These are phyloP conservation scores for Lachancea meyersii DNA, from an alignment of 805 yeast genomes.

Conservation along the genomic window DNA sequence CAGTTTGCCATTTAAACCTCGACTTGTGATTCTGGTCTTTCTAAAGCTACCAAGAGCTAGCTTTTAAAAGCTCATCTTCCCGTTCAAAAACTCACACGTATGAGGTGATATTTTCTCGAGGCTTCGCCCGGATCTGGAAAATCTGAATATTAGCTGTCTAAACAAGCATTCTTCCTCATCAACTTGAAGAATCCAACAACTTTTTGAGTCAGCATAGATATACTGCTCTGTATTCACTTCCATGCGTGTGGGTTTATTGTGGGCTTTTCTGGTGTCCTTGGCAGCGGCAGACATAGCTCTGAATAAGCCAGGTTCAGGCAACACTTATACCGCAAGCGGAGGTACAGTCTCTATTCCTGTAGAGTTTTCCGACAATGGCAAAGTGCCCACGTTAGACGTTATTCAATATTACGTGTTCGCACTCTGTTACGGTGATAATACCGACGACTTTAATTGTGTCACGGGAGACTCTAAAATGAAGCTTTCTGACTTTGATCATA, in stretches of 20 bases:
- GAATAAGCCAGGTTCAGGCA: slow-evolving; percentile 20
- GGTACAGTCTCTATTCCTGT: slow-evolving; percentile 29
- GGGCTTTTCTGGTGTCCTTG: slow-evolving; percentile 6
- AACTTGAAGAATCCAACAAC: background rate
- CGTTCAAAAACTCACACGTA: background rate
- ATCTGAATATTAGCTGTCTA: background rate
- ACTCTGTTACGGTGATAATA: slow-evolving; percentile 65
- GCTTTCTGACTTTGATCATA: background rate
- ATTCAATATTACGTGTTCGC: slow-evolving; percentile 44
- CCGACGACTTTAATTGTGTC: slow-evolving; percentile 36
- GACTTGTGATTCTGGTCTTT: too few species aligned
- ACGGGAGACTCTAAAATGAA: background rate
- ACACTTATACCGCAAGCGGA: slow-evolving; percentile 19
- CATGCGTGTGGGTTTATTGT: slow-evolving; percentile 4
- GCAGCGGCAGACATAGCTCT: slow-evolving; percentile 22
- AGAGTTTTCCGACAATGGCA: slow-evolving; percentile 54
- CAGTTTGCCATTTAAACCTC: too few species aligned
- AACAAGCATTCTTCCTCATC: slow-evolving; percentile 1
- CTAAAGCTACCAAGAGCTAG: too few species aligned
- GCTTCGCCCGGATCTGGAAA: slow-evolving; percentile 1
- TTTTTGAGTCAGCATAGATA: too few species aligned
- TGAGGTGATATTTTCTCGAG: background rate
- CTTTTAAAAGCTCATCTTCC: too few species aligned
- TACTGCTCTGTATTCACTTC: too few species aligned
- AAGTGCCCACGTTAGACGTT: slow-evolving; percentile 40